Evolutionary conservation across 306 rosid species (phyloP).

Genomic region (Cicer yamashitae): DNA sequence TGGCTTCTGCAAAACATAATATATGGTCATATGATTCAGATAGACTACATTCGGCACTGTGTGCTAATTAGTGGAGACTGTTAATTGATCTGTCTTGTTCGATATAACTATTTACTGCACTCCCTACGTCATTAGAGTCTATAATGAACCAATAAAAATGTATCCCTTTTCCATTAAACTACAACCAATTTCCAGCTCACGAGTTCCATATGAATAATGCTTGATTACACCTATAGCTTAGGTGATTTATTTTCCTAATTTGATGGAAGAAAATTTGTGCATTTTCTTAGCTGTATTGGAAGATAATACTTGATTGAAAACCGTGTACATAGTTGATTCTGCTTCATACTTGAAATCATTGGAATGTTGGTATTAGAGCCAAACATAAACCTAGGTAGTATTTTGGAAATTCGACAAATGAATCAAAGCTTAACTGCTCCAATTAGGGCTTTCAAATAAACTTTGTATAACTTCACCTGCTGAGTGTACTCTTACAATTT

Average conservation of each 20-base stretch:
- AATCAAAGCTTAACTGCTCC: conserved; percentile 23
- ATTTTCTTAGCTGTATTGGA: conserved; percentile 33
- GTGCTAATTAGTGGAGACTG: conserved; percentile 19
- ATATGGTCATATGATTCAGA: not conserved
- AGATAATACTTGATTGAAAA: conserved; percentile 12
- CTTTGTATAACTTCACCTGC: conserved; percentile 24
- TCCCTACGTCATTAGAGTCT: conserved; percentile 24
- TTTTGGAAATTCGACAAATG: conserved; percentile 40
- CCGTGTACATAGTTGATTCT: conserved; percentile 2
- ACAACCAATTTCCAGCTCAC: conserved; percentile 25
- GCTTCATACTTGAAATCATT: conserved; percentile 20
- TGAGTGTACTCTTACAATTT: conserved; percentile 40
- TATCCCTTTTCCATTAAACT: conserved; percentile 30
- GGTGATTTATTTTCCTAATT: conserved; percentile 32
- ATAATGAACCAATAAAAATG: not conserved
- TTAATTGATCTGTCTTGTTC: conserved; percentile 33
- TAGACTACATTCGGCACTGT: not conserved
- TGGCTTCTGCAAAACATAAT: conserved; percentile 1
- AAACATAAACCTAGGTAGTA: not conserved
- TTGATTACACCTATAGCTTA: conserved; percentile 36
- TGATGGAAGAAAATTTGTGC: conserved; percentile 31
- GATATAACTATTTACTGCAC: conserved; percentile 23
- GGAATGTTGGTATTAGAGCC: conserved; percentile 27
- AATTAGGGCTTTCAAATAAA: conserved; percentile 12
- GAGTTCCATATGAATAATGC: conserved; percentile 27